Evolutionary conservation across 75 land plant species (phyloP), one percentile per base, ranked within the genome.

Genomic region (Sequoia sempervirens): DNA sequence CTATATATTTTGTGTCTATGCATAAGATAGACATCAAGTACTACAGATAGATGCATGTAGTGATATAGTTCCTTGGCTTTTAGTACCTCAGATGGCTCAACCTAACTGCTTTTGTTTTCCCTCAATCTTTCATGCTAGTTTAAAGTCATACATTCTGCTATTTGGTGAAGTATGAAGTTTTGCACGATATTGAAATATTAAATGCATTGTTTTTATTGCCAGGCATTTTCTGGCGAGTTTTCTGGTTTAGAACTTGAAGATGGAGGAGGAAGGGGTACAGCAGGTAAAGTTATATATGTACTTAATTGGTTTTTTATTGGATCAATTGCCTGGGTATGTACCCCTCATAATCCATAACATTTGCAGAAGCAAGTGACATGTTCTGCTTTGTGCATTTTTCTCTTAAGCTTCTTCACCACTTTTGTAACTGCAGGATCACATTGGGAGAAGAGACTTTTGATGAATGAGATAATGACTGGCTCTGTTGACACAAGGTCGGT

Each of bases 381-480:
- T 75, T n/a, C 47, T 20, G 78, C 32, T 34, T 15, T 81, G 18
- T 23, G 30, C 37, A 15, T 41, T 81, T 50, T 81, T 32, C 4
- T n/a, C 10, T 30, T 32, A 52, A 54, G 43, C 28, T 40, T 66
- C 10, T 82, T 72, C 3, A 26, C 32, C 23, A 78, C 40, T 56
- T 75, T 0, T 73, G 40, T 58, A 34, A 53, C 7, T 85, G 85
- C 91, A 97, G 99, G 99, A 45, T 97, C 99, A 15, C 99, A 97
- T 41, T 97, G 99, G 99, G 99, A 97, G 84, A 97, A 97, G 80
- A 92, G 99, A 85, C 93, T 97, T 61, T 85, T 97, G 52, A 97
- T 97, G 99, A 97, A 97, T 85, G 99, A 97, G 81, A 97, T 97
- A 17, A 97, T 97, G 99, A 97, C 99, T 26, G 99, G 99, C 2